phyloP scores from a whole-genome alignment of 2,329 filamentous ascomycete genomes.

The Aureobasidium melanogenum region DNA sequence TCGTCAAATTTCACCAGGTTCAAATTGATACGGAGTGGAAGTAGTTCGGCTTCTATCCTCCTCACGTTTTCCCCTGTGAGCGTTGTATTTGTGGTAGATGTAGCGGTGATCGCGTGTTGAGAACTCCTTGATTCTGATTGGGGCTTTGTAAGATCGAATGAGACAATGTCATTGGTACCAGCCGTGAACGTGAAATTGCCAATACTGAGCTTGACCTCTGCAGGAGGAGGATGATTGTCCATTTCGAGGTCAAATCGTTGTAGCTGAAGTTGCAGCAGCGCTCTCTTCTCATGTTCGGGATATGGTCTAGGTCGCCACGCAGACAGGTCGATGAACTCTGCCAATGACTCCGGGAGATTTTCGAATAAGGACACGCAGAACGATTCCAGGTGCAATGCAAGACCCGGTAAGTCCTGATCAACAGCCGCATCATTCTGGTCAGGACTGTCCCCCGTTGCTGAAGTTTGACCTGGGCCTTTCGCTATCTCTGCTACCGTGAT shows the following conservation, averaged over 20 bases:
- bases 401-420: background rate
- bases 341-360: background rate
- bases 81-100: slow-evolving; percentile 13
- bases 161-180: slow-evolving; percentile 6
- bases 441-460: background rate
- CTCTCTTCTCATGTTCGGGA: background rate
- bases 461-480: background rate
- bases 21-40: slow-evolving; percentile 66
- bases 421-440: background rate
- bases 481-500: background rate
- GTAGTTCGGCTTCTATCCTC: slow-evolving; percentile 57
- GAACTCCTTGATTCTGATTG: background rate
- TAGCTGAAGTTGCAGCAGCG: background rate
- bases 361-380: background rate
- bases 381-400: background rate
- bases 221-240: background rate
- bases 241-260: background rate
- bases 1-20: slow-evolving; percentile 62
- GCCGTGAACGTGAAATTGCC: background rate
- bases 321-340: background rate
- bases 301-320: background rate
- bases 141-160: background rate
- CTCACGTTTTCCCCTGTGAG: slow-evolving; percentile 18
- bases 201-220: background rate
- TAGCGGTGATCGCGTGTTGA: background rate